Evolutionary conservation across 805 yeast genomes (phyloP).

Genomic region (Cyberlindnera suaveolens): DNA sequence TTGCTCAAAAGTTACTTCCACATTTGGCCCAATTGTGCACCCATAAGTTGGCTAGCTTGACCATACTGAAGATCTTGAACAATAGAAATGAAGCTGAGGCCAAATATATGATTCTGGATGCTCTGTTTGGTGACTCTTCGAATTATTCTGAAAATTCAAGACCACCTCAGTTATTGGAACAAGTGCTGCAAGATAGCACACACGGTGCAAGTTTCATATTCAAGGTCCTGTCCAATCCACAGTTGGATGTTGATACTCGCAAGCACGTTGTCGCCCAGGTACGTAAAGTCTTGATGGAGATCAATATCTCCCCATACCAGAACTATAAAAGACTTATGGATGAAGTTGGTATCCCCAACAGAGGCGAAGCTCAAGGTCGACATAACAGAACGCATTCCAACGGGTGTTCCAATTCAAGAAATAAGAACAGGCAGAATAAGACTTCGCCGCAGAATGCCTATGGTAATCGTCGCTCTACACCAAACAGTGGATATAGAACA

Average conservation of each 20-base stretch:
- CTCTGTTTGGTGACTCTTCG: slow-evolving; percentile 51
- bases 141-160: slow-evolving; percentile 21
- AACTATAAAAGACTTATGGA: slow-evolving; percentile 84
- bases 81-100: slow-evolving; percentile 60
- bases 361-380: slow-evolving; percentile 12
- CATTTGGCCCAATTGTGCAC: slow-evolving; percentile 59
- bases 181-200: slow-evolving; percentile 56
- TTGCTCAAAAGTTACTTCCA: slow-evolving; percentile 58
- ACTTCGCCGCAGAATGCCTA: slow-evolving; percentile 15
- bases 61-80: slow-evolving; percentile 72
- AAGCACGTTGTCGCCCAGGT: slow-evolving; percentile 55
- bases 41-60: slow-evolving; percentile 80
- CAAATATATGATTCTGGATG: slow-evolving; percentile 53
- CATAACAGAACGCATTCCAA: slow-evolving; percentile 22
- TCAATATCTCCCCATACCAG: slow-evolving; percentile 50
- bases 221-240: slow-evolving; percentile 71
- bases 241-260: slow-evolving; percentile 50
- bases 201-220: slow-evolving; percentile 76
- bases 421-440: slow-evolving; percentile 11
- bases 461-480: slow-evolving; percentile 7
- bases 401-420: slow-evolving; percentile 8
- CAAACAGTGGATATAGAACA: slow-evolving; percentile 2
- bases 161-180: slow-evolving; percentile 44
- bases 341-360: slow-evolving; percentile 65
- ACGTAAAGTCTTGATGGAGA: slow-evolving; percentile 53